Conservation (phyloP, 495 filamentous ascomycete genomes). For the Neurospora pannonica region DNA sequence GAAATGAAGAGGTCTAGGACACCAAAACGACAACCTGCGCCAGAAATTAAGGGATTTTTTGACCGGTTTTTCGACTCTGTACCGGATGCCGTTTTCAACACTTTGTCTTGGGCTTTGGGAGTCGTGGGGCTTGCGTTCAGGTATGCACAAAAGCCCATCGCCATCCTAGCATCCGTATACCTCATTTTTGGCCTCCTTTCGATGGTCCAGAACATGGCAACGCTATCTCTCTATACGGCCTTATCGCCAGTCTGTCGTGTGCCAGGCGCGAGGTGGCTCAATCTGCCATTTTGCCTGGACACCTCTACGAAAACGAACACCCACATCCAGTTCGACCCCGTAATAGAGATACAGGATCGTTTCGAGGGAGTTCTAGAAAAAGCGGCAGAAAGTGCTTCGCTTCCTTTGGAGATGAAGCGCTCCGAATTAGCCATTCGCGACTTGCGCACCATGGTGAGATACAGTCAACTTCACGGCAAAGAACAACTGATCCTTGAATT, state of each 20-base stretch:
- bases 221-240: slow-evolving; percentile 35
- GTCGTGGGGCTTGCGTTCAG: slow-evolving; percentile 41
- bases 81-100: slow-evolving; percentile 20
- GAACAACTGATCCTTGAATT: slow-evolving; percentile 60
- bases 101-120: slow-evolving; percentile 35
- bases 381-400: slow-evolving; percentile 43
- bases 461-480: slow-evolving; percentile 33
- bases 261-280: slow-evolving; percentile 48
- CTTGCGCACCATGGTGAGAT: slow-evolving; percentile 53
- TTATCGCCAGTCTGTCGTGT: slow-evolving; percentile 57
- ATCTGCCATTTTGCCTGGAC: slow-evolving; percentile 51
- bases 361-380: slow-evolving; percentile 60
- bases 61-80: slow-evolving; percentile 14
- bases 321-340: slow-evolving; percentile 50
- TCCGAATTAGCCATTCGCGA: slow-evolving; percentile 65
- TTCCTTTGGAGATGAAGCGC: slow-evolving; percentile 61
- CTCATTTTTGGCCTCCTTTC: slow-evolving; percentile 38
- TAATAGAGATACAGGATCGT: slow-evolving; percentile 54
- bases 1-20: background rate
- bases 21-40: background rate
- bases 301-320: slow-evolving; percentile 6
- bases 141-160: slow-evolving; percentile 44
- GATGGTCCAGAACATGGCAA: slow-evolving; percentile 42
- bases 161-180: slow-evolving; percentile 44
- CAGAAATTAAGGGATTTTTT: background rate